These are phyloP conservation scores for Akanthomyces dipterigenus DNA, from an alignment of 2,329 filamentous ascomycete species.

Conservation along the genomic window DNA sequence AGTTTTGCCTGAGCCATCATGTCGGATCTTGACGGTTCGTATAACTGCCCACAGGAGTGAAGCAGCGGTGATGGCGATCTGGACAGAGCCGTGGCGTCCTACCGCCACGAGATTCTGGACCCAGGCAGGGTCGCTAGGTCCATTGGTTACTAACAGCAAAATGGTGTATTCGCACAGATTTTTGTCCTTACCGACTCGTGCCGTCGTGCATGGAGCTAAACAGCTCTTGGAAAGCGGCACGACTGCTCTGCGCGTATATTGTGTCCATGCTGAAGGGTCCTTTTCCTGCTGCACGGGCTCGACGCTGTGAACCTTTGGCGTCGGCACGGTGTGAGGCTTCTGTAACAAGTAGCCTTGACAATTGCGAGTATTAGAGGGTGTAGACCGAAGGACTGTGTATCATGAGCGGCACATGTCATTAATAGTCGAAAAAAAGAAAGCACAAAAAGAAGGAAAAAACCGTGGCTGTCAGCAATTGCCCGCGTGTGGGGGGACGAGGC, in stretches of 20 bases:
- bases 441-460: neutral
- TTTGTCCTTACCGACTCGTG: neutral
- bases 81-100: neutral
- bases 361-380: neutral
- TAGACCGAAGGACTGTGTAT: neutral
- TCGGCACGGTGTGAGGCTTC: neutral
- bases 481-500: neutral
- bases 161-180: too few relatives aligned
- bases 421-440: neutral
- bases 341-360: too few relatives aligned
- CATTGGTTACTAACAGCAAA: neutral
- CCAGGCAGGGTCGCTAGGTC: constrained; percentile 1
- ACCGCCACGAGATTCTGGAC: neutral
- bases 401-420: neutral
- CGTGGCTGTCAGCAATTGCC: too few relatives aligned
- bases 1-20: neutral
- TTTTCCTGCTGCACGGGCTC: neutral
- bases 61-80: neutral
- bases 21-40: neutral
- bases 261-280: neutral
- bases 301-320: too few relatives aligned
- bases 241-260: neutral
- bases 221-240: neutral
- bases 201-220: neutral
- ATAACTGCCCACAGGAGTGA: neutral